Evolutionary conservation across 257 asterid genomes (phyloP).

Genomic region (Ligustrum vulgare): DNA sequence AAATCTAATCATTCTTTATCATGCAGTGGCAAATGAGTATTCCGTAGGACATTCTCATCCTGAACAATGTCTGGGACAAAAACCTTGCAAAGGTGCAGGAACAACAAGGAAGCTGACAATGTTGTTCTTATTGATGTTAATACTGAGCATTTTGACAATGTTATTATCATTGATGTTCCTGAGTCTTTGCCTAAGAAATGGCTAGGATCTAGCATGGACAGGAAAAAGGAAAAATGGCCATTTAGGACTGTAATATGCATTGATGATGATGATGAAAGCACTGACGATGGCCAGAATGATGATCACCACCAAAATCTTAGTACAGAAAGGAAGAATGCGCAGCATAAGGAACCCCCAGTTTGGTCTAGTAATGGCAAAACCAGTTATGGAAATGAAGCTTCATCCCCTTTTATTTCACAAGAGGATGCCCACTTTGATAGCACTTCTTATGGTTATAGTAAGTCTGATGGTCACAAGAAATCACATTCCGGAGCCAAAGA

Average conservation of each 20-base stretch:
- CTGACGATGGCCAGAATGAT: constrained; percentile 15
- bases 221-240: constrained; percentile 7
- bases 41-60: not conserved
- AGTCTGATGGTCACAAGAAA: constrained; percentile 5
- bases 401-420: constrained; percentile 19
- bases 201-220: constrained; percentile 25
- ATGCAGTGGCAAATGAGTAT: not conserved
- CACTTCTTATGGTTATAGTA: constrained; percentile 15
- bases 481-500: constrained; percentile 22
- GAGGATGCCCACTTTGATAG: constrained; percentile 23
- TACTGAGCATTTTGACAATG: constrained; percentile 40
- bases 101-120: constrained; percentile 27
- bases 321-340: constrained; percentile 22
- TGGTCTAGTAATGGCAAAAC: constrained; percentile 24
- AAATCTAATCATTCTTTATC: not conserved
- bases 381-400: constrained; percentile 27
- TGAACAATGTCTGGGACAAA: not conserved
- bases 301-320: constrained; percentile 27
- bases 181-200: constrained; percentile 42
- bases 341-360: constrained; percentile 25
- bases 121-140: constrained; percentile 68
- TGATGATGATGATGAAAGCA: constrained; percentile 67
- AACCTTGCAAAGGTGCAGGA: not conserved
- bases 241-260: constrained; percentile 46
- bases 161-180: constrained; percentile 63